phyloP scores from a whole-genome alignment of 208 protist species.

The Leishmania arabica region DNA sequence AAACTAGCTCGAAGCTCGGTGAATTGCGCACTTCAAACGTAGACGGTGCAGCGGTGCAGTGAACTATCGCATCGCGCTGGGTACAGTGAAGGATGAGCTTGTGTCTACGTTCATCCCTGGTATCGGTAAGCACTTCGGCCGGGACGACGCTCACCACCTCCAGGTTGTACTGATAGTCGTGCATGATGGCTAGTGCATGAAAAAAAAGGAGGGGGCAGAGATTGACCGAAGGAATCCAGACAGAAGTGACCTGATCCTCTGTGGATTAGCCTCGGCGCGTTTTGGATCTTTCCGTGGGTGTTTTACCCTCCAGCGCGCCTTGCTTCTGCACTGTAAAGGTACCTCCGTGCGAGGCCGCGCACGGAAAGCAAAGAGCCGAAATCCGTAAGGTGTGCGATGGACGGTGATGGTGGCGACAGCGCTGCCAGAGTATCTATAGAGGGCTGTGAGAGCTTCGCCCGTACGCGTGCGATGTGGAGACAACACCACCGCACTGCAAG shows the following conservation, averaged over 20 bases:
- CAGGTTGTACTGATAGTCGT: conserved; percentile 29
- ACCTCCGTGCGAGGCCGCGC: neutral
- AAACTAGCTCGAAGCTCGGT: conserved; percentile 15
- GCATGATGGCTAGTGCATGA: neutral
- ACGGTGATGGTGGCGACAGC: neutral
- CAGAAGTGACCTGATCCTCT: neutral
- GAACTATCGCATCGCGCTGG: conserved; percentile 24
- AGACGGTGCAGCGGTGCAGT: conserved; percentile 10
- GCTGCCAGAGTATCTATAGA: neutral
- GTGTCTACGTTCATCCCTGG: neutral
- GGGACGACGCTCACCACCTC: conserved; percentile 37
- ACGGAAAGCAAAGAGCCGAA: neutral
- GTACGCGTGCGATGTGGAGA: neutral
- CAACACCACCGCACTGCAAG: neutral
- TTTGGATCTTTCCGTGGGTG: neutral
- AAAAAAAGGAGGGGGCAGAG: neutral
- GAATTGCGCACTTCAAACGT: conserved; percentile 32
- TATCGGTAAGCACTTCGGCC: neutral
- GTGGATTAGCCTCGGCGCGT: neutral
- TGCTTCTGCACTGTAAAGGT: neutral
- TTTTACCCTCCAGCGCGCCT: neutral
- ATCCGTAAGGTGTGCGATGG: neutral
- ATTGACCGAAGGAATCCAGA: too few species aligned
- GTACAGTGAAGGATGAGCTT: conserved; percentile 20
- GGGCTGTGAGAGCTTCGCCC: neutral